Evolutionary conservation across 2,329 filamentous ascomycete genomes (phyloP).

Genomic region (Xylaria sp.): DNA sequence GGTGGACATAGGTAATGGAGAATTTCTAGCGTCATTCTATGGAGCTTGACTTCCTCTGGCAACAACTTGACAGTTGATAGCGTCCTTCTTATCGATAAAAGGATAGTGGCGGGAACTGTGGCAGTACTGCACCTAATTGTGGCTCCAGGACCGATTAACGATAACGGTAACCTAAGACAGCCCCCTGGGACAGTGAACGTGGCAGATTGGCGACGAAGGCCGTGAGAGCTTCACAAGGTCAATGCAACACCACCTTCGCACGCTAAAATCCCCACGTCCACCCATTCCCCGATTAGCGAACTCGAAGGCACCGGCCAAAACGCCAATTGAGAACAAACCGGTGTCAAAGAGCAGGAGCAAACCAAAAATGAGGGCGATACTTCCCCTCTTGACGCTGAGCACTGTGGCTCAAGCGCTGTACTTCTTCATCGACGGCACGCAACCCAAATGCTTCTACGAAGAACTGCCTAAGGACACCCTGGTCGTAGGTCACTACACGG

Average conservation of each 20-base stretch:
- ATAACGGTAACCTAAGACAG: conserved; percentile 11
- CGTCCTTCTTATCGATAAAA: conserved; percentile 1
- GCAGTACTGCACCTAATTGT: not conserved
- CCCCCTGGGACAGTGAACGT: conserved; percentile 34
- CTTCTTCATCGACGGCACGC: conserved; percentile 90
- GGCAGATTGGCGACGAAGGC: conserved; percentile 32
- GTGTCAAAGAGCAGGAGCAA: conserved; percentile 10
- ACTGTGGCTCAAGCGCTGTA: conserved; percentile 81
- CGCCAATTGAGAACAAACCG: conserved; percentile 34
- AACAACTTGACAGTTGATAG: not conserved
- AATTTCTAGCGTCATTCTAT: conserved; percentile 24
- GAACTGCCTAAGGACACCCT: conserved; percentile 97
- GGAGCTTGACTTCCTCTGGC: not conserved
- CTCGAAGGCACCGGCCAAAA: not conserved
- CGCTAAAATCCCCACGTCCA: not conserved
- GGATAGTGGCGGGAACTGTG: too few species aligned
- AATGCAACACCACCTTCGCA: conserved; percentile 16
- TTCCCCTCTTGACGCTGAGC: conserved; percentile 73
- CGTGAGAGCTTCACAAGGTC: conserved; percentile 32
- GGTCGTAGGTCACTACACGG: conserved; percentile 91
- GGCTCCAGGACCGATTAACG: conserved; percentile 17
- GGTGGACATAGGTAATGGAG: not conserved
- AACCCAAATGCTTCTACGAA: conserved; percentile 97
- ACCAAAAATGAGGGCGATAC: conserved; percentile 65
- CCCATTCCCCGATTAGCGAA: conserved; percentile 16